Base-by-base conservation (phyloP, 768 basidiomycete species). In the Phanerochaete sordida region DNA sequence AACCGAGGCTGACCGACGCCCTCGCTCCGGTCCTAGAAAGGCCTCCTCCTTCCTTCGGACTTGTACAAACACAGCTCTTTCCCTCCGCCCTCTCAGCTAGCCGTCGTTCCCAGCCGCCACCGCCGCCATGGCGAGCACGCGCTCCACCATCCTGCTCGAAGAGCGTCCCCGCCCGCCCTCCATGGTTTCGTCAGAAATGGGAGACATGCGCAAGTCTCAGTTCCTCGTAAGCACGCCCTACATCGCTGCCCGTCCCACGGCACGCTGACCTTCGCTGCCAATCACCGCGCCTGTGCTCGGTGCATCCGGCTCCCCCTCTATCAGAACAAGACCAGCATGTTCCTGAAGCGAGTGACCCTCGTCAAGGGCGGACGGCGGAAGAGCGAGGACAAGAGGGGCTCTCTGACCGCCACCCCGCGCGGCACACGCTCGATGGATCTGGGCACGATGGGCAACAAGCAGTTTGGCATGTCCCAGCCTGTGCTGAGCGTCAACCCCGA, bases 261-360 rank as follows among this genome's bases (percentile, higher is more conserved):
- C 5, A 50, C 26, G 28, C 46, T 37, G 23, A 46, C 57, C 27
- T 43, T 11, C 19, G 39, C 49, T 53, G 33, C 26, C 50, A 28
- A 54, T 54, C 53, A 54, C n/a, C 53, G 33, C 35, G 53, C 39
- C 53, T 54, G 33, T 54, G 53, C 53, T 54, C 53, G 39, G 39
- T 43, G 11, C 11, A 43, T 37, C 16, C 33, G 21, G 23, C n/a
- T 13, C 50, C 16, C 26, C 27, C 21, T 28, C 7, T 11, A 9
- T n/a, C 37, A 72, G 70, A 48, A 61, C 16, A 64, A 65, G 43
- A 68, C 70, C 46, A 65, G 66, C 56, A 64, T 65, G 56, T 65
- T 72, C 51, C 45, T 70, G 57, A 70, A 68, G 62, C 69, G 68
- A 33, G 62, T 72, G 21, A 66, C 69, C 30, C 53, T 63, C 16